Evolutionary conservation across 2,329 filamentous ascomycete genomes (phyloP), one percentile per base, ranked within the genome.

Genomic region (Cercospora janseana): DNA sequence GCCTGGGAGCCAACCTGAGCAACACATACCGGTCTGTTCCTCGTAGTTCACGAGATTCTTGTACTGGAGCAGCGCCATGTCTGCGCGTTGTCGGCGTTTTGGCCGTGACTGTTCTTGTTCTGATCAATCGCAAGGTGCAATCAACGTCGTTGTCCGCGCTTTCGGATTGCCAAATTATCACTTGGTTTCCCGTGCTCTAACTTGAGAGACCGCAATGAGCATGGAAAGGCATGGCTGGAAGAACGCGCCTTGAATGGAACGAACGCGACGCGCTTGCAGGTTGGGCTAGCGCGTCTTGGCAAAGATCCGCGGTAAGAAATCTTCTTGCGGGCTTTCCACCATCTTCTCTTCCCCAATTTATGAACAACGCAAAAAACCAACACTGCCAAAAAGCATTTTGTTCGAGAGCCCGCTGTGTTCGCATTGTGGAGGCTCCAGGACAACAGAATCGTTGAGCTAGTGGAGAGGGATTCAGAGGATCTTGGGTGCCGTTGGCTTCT

Each of bases 31-130:
- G 72, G 93, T 83, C 71, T 98, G 93, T 64, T 84, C 83, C 65
- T 84, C 81, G 74, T 98, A 98, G 70, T 95, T 85, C 63, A 95
- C 89, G 44, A 86, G 82, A 61, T 84, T 79, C 67, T 80, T 84
- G 71, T 86, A 86, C 59, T 86, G 85, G 66, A 90, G 81, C 66
- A 96, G 86, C 79, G 90, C 86, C 92, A 96, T 96, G 73, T 71
- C 63, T 51, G 38, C 44, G 31, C 41, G 28, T 28, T 16, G n/a
- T 27, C 28, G 15, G 44, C 26, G 31, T 32, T 24, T 16, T 7
- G 40, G 26, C 10, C 26, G 13, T 23, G 24, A 42, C 15, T 32
- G n/a, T 18, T 27, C 7, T 23, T 23, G 9, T 28, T 20, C 5
- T 15, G 4, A 6, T 12, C n/a, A 27, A 6, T 23, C n/a, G 5